phyloP scores from a whole-genome alignment of 2,329 filamentous ascomycete species.

The Orbilia oligospora region DNA sequence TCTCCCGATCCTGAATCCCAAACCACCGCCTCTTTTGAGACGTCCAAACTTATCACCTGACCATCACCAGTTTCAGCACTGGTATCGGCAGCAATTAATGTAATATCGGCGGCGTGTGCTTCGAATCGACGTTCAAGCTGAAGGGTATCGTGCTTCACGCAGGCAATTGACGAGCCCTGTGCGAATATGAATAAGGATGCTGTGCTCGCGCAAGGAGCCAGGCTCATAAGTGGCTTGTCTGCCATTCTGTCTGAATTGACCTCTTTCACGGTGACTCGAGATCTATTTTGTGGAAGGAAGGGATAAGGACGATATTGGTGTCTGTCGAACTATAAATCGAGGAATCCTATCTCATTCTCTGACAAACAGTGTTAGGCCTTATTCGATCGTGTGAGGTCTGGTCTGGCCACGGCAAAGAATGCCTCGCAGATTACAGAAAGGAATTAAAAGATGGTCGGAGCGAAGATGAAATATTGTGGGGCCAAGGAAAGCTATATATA shows the following conservation, averaged over 20 bases:
- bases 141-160: constrained; percentile 91
- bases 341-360: constrained; percentile 57
- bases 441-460: constrained; percentile 1
- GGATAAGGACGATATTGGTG: constrained; percentile 28
- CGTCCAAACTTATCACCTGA: constrained; percentile 92
- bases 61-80: constrained; percentile 88
- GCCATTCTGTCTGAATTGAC: constrained; percentile 44
- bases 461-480: constrained; percentile 14
- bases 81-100: constrained; percentile 89
- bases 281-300: constrained; percentile 48
- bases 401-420: neutral
- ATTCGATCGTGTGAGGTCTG: constrained; percentile 10
- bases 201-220: constrained; percentile 83
- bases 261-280: constrained; percentile 43
- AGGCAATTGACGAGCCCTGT: constrained; percentile 84
- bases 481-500: constrained; percentile 44
- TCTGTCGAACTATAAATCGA: constrained; percentile 52
- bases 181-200: constrained; percentile 91
- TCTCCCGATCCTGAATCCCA: constrained; percentile 96
- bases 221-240: constrained; percentile 54
- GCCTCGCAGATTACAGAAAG: neutral
- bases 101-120: constrained; percentile 84
- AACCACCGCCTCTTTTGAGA: constrained; percentile 89
- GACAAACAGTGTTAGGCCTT: constrained; percentile 21
- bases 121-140: constrained; percentile 89